Base-by-base conservation (phyloP, 176 grass and related monocot genomes). In the Metroxylon sagu region DNA sequence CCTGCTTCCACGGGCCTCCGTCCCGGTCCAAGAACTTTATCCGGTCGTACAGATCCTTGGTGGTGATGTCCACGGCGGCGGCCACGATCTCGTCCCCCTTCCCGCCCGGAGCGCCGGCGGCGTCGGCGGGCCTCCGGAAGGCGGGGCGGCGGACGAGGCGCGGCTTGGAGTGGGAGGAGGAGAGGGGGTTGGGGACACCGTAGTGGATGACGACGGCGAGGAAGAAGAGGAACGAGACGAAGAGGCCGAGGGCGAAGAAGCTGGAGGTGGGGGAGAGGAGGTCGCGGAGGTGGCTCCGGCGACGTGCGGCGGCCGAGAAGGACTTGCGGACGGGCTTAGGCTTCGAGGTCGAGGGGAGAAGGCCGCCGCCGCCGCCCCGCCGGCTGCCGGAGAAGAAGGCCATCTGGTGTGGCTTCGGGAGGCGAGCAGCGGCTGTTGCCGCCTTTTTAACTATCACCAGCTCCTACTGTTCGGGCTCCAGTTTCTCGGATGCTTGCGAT, bases 1-100 rank as follows among this genome's bases (percentile, higher is more conserved):
- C 87, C 66, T 97, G 93, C 81, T 91, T 97, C 93, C 93, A 91
- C 10, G 92, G 76, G 48, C 93, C 93, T 28, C 93, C 93, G 58
- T 97, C 87, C 19, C 51, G 51, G 66, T 97, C 93, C 14, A 18
- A n/a, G 68, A 97, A 97, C 69, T 85, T 53, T 83, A 97, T 91
- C 84, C 81, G 70, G 57, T 97, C 93, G 78, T 91, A 97, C 15
- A 97, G 84, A 76, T 91, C 84, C 84, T 66, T 88, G 15, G 93
- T 91, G 0, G 81, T 91, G 78, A 97, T 85, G 67, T 97, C 93
- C 0, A 88, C 93, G 49, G 60, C 63, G 16, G 87, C 82, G 60
- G 77, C 67, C 15, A 71, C 74, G 8, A 75, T 61, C 18, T 55
- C 66, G 1, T 72, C 61, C 0, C 53, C 54, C 39, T 61, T 73